Percentiles rank a stretch among this genome's conserved stretches.
Conservation (phyloP, 805 yeast species). For the Lipomyces mesembrius region DNA sequence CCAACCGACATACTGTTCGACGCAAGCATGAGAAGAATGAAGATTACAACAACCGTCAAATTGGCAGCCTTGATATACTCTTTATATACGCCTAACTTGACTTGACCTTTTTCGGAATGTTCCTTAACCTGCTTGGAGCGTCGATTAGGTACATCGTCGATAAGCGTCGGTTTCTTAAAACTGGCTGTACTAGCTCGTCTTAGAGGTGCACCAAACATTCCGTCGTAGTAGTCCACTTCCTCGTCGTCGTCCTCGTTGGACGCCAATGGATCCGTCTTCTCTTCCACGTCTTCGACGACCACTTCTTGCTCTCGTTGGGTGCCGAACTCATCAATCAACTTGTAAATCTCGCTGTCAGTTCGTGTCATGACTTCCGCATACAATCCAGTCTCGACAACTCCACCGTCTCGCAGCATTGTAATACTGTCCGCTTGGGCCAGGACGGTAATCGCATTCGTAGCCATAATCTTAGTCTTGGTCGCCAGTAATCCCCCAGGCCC, state of each 20-base stretch:
- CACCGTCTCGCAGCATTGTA: slow-evolving; percentile 62
- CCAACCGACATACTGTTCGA: slow-evolving; percentile 38
- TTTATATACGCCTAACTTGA: slow-evolving; percentile 80
- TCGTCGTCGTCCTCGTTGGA: slow-evolving; percentile 28
- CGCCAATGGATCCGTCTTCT: slow-evolving; percentile 22
- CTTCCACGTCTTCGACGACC: slow-evolving; percentile 7
- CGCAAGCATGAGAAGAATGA: slow-evolving; percentile 55
- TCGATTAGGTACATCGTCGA: slow-evolving; percentile 34
- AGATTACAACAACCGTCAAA: slow-evolving; percentile 62
- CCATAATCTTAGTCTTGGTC: slow-evolving; percentile 73
- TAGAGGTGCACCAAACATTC: slow-evolving; percentile 41
- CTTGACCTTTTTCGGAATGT: slow-evolving; percentile 90
- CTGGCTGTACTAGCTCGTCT: slow-evolving; percentile 71
- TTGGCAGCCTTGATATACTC: slow-evolving; percentile 91
- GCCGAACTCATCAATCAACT: slow-evolving; percentile 36
- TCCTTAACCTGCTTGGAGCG: slow-evolving; percentile 54
- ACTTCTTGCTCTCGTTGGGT: slow-evolving; percentile 10
- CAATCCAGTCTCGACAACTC: slow-evolving; percentile 46
- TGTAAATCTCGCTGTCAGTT: slow-evolving; percentile 23
- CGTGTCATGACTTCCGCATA: slow-evolving; percentile 39
- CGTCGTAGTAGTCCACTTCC: slow-evolving; percentile 15
- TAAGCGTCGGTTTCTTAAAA: slow-evolving; percentile 47
- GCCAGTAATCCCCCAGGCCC: slow-evolving; percentile 79
- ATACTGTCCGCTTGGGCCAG: slow-evolving; percentile 73
- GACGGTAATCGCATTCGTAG: slow-evolving; percentile 85